These are phyloP conservation scores for Phytophthora sojae DNA, from an alignment of 352 stramenopile species.

Conservation along the genomic window DNA sequence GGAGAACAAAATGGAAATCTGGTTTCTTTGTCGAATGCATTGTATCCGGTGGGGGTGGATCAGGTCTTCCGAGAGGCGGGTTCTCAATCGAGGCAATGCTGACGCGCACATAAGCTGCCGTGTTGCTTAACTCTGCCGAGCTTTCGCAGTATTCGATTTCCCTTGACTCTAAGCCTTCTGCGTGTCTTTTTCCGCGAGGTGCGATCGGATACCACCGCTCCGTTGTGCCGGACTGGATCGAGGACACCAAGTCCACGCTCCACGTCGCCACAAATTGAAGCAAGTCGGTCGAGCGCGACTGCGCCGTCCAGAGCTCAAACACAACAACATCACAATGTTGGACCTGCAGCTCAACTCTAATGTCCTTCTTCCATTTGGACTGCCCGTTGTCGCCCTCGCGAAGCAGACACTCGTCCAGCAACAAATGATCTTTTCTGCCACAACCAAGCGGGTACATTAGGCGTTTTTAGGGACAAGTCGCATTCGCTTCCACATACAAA, in stretches of 20 bases:
- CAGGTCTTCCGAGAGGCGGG: neutral
- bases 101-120: slow-evolving; percentile 22
- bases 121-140: slow-evolving; percentile 7
- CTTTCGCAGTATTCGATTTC: slow-evolving; percentile 7
- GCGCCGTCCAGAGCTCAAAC: slow-evolving; percentile 27
- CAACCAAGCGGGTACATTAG: too few relatives aligned
- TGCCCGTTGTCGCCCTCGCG: neutral
- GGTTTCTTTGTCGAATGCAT: slow-evolving; percentile 2
- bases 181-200: neutral
- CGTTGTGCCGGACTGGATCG: slow-evolving; percentile 19
- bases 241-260: slow-evolving; percentile 31
- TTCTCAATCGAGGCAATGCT: slow-evolving; percentile 4
- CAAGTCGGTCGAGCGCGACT: slow-evolving; percentile 18
- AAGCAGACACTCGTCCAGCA: slow-evolving; percentile 21
- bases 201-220: slow-evolving; percentile 29
- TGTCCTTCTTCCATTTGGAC: slow-evolving; percentile 5
- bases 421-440: neutral
- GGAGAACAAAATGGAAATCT: slow-evolving; percentile 46
- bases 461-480: too few relatives aligned
- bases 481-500: slow-evolving; percentile 5
- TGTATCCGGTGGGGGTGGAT: neutral
- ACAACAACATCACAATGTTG: neutral
- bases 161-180: neutral
- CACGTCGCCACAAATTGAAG: slow-evolving; percentile 39
- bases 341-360: slow-evolving; percentile 8